Evolutionary conservation across 345 rosid genomes (phyloP).

Genomic region (Hibiscus trionum): DNA sequence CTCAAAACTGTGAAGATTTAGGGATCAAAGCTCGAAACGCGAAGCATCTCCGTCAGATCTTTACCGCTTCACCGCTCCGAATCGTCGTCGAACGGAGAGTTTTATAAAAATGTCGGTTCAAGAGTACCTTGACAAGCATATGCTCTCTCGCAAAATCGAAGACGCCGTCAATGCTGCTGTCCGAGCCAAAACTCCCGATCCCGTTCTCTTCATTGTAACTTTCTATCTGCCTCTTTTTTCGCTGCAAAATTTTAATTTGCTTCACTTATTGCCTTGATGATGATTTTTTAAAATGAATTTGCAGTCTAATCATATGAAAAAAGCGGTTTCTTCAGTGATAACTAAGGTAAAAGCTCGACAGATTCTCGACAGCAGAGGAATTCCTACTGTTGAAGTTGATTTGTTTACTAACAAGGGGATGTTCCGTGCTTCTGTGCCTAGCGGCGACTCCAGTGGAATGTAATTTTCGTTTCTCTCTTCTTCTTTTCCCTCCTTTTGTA

Average conservation of each 20-base stretch:
- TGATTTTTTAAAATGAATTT: not conserved
- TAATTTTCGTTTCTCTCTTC: not conserved
- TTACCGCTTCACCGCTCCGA: not conserved
- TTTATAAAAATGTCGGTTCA: slow-evolving; percentile 64
- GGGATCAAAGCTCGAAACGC: not conserved
- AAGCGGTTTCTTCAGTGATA: slow-evolving; percentile 73
- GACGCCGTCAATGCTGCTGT: slow-evolving; percentile 99
- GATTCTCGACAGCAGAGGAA: slow-evolving; percentile 91
- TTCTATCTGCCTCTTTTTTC: not conserved
- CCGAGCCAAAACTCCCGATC: slow-evolving; percentile 85
- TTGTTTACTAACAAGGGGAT: slow-evolving; percentile 37
- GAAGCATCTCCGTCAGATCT: not conserved
- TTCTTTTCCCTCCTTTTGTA: not conserved
- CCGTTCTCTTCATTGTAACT: slow-evolving; percentile 85
- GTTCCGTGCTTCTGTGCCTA: slow-evolving; percentile 11
- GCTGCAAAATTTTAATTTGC: too few relatives aligned
- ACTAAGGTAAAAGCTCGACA: slow-evolving; percentile 84
- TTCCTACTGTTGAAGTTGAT: slow-evolving; percentile 93
- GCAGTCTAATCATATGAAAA: slow-evolving; percentile 95
- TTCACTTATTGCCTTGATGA: not conserved
- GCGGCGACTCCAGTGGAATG: slow-evolving; percentile 7
- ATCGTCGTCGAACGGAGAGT: not conserved
- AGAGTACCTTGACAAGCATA: slow-evolving; percentile 84
- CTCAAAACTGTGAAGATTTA: not conserved
- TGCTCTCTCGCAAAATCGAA: slow-evolving; percentile 91